Evolutionary conservation across 2,329 filamentous ascomycete species (phyloP), one percentile per base, ranked within the genome.

Genomic region (Diaporthe citri): DNA sequence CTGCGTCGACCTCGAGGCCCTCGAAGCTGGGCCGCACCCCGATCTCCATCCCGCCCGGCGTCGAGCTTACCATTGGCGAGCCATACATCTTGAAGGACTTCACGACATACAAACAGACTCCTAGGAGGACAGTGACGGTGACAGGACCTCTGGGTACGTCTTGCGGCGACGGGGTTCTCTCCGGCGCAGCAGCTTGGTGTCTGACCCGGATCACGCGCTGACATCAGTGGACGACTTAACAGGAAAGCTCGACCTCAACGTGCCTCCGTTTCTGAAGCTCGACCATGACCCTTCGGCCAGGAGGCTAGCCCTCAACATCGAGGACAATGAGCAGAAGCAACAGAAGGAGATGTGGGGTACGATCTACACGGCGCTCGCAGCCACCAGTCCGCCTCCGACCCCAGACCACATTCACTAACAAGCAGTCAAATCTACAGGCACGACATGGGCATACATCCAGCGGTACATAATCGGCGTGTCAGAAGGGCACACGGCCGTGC

Each of bases 301-400:
- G 78, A 93, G 92, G 80, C 91, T 93, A 15, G 88, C 88, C 43
- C 86, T 99, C 78, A 91, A 88, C 73, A 91, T 99, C 15, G 84
- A 92, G 80, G 90, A 98, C 84, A 84, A 87, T 25, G 86, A 91
- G 25, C 84, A 91, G 71, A 93, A 92, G 85, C 88, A 94, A 77
- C 96, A 98, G 85, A 93, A 93, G 82, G 94, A 94, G 84, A 98
- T 98, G 96, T 98, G 97, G 97, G 97, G 96, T 98, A 80, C 41
- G 76, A 71, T 25, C 46, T 52, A 13, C 46, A 59, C 51, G 10
- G 8, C 46, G 34, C 9, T 46, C 36, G 9, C 43, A 57, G 39
- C 28, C 51, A 62, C 15, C n/a, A 25, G 28, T 22, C 10, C 64
- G 17, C 66, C 25, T 22, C 39, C 25, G 43, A 22, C 22, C 46